Base-by-base conservation (phyloP, 176 grass and related monocot genomes). In the Pharus latifolius region DNA sequence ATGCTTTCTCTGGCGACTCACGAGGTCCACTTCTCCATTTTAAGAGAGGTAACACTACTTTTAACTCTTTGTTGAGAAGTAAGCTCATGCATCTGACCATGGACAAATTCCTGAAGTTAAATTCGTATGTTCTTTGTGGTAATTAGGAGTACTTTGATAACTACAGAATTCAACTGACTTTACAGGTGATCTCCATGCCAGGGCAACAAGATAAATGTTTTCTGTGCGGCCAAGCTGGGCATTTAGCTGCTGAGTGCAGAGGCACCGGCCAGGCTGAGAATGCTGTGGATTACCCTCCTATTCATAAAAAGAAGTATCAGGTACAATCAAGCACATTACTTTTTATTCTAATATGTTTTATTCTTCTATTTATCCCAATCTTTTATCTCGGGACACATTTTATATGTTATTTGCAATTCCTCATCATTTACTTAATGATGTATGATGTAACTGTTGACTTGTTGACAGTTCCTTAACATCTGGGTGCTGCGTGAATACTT, bases 261-360 rank as follows among this genome's bases (percentile, higher is more conserved):
- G 91, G 82, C 40, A 74, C 77, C 73, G 69, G 49, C 17, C 69
- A 79, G 49, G 69, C 79, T 79, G 84, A 73, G 47, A 87, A 86
- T n/a, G 65, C 64, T 65, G 50, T 82, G 51, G 87, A 93, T 71
- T 56, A 74, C 49, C 81, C 87, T 70, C 95, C 95, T 67, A 99
- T 99, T 85, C 86, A 94, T 84, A 94, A 99, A 84, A 99, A 99
- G 79, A 94, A 92, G 76, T 99, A 99, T 73, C 95, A 99, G 95
- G 95, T 94, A 72, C 30, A 69, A 49, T 0, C 24, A 74, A 64
- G 4, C 45, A 64, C 46, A 55, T 48, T 24, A 70, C 25, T 12
- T 32, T 56, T 52, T 75, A 48, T 23, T 69, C 9, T 48, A 69
- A 29, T 65, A 19, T 50, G 53, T 58, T 63, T 37, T 7, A 26